phyloP scores from a whole-genome alignment of 2,329 filamentous ascomycete species.

The Xylariales sp. region DNA sequence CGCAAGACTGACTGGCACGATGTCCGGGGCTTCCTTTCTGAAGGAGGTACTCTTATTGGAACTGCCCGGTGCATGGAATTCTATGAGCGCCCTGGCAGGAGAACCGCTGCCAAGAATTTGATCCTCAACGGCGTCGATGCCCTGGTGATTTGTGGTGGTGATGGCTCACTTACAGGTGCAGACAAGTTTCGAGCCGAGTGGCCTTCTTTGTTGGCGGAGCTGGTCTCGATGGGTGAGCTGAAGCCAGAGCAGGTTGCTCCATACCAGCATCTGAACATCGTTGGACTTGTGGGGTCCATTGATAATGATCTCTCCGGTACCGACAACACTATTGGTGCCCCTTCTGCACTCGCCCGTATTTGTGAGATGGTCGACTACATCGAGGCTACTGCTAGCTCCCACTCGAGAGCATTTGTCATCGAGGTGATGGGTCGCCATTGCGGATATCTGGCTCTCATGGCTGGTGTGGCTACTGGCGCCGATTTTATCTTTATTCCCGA shows the following conservation, averaged over 20 bases:
- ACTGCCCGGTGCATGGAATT: conserved; percentile 92
- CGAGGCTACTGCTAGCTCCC: conserved; percentile 89
- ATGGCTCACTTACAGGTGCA: conserved; percentile 92
- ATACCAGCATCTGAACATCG: conserved; percentile 88
- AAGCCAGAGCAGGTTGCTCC: conserved; percentile 66
- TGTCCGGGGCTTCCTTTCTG: conserved; percentile 88
- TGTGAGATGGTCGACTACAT: conserved; percentile 97
- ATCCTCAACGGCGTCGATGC: conserved; percentile 90
- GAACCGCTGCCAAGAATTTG: conserved; percentile 91
- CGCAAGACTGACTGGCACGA: conserved; percentile 86
- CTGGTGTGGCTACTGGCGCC: conserved; percentile 88
- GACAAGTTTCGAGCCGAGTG: conserved; percentile 91
- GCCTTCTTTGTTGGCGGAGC: conserved; percentile 81
- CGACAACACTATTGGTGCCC: conserved; percentile 95
- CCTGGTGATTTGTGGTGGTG: conserved; percentile 93
- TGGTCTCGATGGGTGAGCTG: conserved; percentile 71
- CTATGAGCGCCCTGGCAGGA: conserved; percentile 78
- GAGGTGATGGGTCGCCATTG: conserved; percentile 99
- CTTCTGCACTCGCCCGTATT: conserved; percentile 87
- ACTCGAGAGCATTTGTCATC: conserved; percentile 94
- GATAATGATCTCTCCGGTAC: conserved; percentile 98
- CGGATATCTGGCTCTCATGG: conserved; percentile 95
- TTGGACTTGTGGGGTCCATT: conserved; percentile 93
- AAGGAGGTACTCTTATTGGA: conserved; percentile 93
- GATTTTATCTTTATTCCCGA: conserved; percentile 98